Evolutionary conservation across 2,329 filamentous ascomycete species (phyloP).

Genomic region (Aspergillus texensis): DNA sequence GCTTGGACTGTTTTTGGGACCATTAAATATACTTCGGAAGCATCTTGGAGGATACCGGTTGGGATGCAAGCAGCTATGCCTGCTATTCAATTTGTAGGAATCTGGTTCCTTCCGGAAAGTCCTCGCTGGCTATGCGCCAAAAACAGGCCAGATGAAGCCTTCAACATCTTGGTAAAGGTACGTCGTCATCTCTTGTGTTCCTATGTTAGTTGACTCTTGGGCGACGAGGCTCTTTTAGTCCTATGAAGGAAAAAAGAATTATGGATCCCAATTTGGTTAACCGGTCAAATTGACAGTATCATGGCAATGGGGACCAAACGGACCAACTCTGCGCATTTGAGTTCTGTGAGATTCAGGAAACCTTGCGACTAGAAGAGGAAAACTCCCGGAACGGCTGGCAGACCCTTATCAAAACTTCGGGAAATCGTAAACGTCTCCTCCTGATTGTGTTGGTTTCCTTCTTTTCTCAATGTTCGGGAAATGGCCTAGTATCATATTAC

Average conservation of each 20-base stretch:
- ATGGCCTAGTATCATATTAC: slow-evolving; percentile 31
- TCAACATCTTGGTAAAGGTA: slow-evolving; percentile 5
- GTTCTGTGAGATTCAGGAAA: slow-evolving; percentile 14
- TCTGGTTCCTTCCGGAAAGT: slow-evolving; percentile 16
- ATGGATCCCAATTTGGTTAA: neutral
- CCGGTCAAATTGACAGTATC: neutral
- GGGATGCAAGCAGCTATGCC: slow-evolving; percentile 12
- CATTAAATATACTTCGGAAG: slow-evolving; percentile 14
- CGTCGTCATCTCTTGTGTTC: no score
- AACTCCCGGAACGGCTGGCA: slow-evolving; percentile 13
- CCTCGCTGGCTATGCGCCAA: slow-evolving; percentile 13
- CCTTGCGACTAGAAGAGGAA: slow-evolving; percentile 9
- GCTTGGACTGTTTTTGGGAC: slow-evolving; percentile 20
- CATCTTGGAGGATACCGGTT: slow-evolving; percentile 17
- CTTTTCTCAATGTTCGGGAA: slow-evolving; percentile 19
- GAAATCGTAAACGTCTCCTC: slow-evolving; percentile 16
- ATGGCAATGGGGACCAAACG: neutral
- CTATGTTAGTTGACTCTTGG: no score
- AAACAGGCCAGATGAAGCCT: neutral
- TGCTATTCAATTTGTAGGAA: slow-evolving; percentile 14
- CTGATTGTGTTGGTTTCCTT: slow-evolving; percentile 13
- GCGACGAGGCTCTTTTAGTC: no score
- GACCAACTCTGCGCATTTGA: slow-evolving; percentile 2
- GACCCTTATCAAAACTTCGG: slow-evolving; percentile 18
- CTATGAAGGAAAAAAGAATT: no score